A percentile compares a stretch with the other conserved stretches of the same genome.
Evolutionary conservation across 805 yeast species (phyloP).

Genomic region (Ogataea ramenticola): DNA sequence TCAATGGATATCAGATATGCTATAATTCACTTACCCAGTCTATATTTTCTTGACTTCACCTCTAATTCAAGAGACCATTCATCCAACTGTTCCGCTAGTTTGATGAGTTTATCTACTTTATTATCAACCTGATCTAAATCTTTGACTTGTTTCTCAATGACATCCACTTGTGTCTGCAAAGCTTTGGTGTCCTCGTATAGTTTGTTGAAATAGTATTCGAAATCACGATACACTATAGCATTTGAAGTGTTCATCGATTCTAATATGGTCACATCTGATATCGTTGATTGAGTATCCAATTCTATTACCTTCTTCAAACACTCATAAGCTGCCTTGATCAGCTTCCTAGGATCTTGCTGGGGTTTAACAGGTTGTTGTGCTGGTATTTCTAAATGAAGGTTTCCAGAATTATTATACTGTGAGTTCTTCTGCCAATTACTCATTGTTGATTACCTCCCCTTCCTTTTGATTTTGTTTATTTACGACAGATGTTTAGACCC

Average conservation of each 20-base stretch:
- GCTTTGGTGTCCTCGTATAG: constrained; percentile 6
- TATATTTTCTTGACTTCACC: constrained; percentile 27
- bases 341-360: constrained; percentile 17
- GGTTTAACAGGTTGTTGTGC: not conserved
- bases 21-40: not conserved
- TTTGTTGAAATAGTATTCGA: constrained; percentile 34
- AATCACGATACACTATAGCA: constrained; percentile 40
- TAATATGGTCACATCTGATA: constrained; percentile 38
- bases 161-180: constrained; percentile 6
- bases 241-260: constrained; percentile 54
- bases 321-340: constrained; percentile 19
- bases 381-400: not conserved
- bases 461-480: no score
- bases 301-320: constrained; percentile 27
- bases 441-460: no score
- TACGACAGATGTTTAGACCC: no score
- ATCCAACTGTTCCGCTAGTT: constrained; percentile 49
- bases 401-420: no score
- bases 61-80: constrained; percentile 53
- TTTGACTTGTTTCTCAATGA: constrained; percentile 16
- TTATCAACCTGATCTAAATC: constrained; percentile 25
- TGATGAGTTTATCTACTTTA: constrained; percentile 34
- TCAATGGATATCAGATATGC: no score
- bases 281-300: constrained; percentile 27
- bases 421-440: no score